Percentiles rank a stretch among this genome's conserved stretches.
These are phyloP conservation scores for Stemphylium vesicarium DNA, from an alignment of 2,329 filamentous ascomycete genomes.

Conservation along the genomic window DNA sequence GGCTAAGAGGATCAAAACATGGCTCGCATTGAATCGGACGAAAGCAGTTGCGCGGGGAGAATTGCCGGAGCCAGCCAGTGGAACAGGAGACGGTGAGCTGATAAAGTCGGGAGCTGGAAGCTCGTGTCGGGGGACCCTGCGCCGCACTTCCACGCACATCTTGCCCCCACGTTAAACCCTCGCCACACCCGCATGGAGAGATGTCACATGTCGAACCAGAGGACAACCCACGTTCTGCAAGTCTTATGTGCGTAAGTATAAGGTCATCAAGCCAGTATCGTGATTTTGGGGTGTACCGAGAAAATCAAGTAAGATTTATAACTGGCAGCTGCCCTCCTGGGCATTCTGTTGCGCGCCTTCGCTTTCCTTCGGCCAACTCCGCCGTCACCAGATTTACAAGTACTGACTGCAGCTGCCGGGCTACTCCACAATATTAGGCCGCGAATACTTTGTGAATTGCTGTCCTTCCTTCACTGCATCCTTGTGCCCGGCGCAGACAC, in stretches of 20 bases:
- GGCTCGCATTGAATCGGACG: neutral
- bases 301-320: neutral
- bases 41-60: neutral
- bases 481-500: neutral
- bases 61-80: slow-evolving; percentile 11
- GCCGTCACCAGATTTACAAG: slow-evolving; percentile 35
- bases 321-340: slow-evolving; percentile 15
- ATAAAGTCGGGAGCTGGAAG: slow-evolving; percentile 18
- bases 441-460: neutral
- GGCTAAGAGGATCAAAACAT: slow-evolving; percentile 9
- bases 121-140: slow-evolving; percentile 12
- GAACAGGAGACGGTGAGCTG: slow-evolving; percentile 21
- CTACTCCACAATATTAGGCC: slow-evolving; percentile 3
- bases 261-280: neutral
- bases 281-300: neutral
- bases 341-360: slow-evolving; percentile 7
- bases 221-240: neutral
- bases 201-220: slow-evolving; percentile 1
- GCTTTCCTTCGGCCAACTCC: slow-evolving; percentile 31
- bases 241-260: neutral
- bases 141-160: neutral
- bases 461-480: neutral
- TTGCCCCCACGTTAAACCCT: slow-evolving; percentile 16
- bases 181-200: neutral
- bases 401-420: slow-evolving; percentile 15